These are phyloP conservation scores for Saccharomyces paradoxus DNA, from an alignment of 805 yeast genomes.

Conservation along the genomic window DNA sequence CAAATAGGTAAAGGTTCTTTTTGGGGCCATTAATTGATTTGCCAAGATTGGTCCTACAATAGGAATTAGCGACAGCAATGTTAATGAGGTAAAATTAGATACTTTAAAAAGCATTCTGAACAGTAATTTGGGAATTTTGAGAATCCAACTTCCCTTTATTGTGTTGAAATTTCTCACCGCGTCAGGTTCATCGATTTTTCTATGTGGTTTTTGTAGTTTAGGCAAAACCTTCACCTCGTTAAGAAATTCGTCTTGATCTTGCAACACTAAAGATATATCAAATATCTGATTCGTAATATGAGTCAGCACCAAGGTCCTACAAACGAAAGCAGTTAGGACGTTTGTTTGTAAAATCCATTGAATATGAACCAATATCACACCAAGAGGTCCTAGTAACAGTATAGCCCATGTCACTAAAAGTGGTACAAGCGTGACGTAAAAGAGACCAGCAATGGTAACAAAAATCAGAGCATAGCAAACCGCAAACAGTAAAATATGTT, in stretches of 20 bases:
- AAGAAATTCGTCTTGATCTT: slow-evolving; percentile 14
- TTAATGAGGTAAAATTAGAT: slow-evolving; percentile 6
- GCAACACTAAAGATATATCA: slow-evolving; percentile 14
- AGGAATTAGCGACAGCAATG: slow-evolving; percentile 26
- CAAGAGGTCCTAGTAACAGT: slow-evolving; percentile 27
- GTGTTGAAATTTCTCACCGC: slow-evolving; percentile 1
- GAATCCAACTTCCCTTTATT: slow-evolving; percentile 13
- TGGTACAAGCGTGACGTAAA: slow-evolving; percentile 25
- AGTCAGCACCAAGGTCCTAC: slow-evolving; percentile 19
- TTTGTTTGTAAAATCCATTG: slow-evolving; percentile 28
- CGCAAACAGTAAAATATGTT: slow-evolving; percentile 19
- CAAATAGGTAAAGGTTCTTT: slow-evolving; percentile 24
- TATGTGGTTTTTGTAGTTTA: neutral
- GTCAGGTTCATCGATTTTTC: neutral
- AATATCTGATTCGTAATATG: slow-evolving; percentile 19
- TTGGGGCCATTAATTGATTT: slow-evolving; percentile 21
- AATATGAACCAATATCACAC: slow-evolving; percentile 22
- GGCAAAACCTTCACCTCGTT: slow-evolving; percentile 8
- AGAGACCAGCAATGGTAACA: slow-evolving; percentile 13
- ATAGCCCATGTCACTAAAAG: slow-evolving; percentile 18
- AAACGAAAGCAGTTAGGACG: slow-evolving; percentile 19
- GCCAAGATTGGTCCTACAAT: slow-evolving; percentile 29
- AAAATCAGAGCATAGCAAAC: slow-evolving; percentile 19
- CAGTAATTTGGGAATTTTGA: slow-evolving; percentile 9
- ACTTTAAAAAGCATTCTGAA: slow-evolving; percentile 6